Evolutionary conservation across 805 yeast species (phyloP).

Genomic region (Tetrapisispora taiwanensis): DNA sequence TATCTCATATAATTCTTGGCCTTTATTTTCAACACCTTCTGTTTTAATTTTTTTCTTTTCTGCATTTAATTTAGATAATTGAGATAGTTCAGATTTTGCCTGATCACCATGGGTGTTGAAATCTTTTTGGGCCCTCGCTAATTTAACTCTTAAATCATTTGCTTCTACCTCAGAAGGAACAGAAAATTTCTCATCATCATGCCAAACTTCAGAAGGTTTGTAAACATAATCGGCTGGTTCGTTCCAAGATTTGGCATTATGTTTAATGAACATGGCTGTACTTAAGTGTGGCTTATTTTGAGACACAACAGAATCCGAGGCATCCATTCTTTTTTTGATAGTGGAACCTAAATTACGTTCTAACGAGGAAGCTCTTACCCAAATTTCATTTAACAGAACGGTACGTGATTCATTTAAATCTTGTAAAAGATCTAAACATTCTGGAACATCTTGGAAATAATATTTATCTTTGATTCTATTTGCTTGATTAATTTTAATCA

Average conservation of each 20-base stretch:
- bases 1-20: slow-evolving; percentile 30
- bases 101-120: slow-evolving; percentile 22
- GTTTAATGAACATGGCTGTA: slow-evolving; percentile 86
- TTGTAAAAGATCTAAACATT: slow-evolving; percentile 74
- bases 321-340: slow-evolving; percentile 35
- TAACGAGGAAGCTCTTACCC: slow-evolving; percentile 48
- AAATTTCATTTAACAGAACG: slow-evolving; percentile 54
- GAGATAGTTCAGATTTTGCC: slow-evolving; percentile 25
- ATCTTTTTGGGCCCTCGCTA: slow-evolving; percentile 34
- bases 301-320: slow-evolving; percentile 45
- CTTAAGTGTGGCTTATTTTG: slow-evolving; percentile 69
- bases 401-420: slow-evolving; percentile 74
- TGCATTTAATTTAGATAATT: slow-evolving; percentile 24
- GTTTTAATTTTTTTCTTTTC: slow-evolving; percentile 32
- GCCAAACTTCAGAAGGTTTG: slow-evolving; percentile 91
- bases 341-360: slow-evolving; percentile 49
- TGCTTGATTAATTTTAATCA: slow-evolving; percentile 72
- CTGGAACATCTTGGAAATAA: slow-evolving; percentile 88
- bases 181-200: slow-evolving; percentile 77
- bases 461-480: slow-evolving; percentile 89
- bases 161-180: slow-evolving; percentile 49
- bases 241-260: slow-evolving; percentile 64
- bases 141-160: slow-evolving; percentile 40
- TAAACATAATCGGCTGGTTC: slow-evolving; percentile 82
- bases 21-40: slow-evolving; percentile 35